These are phyloP conservation scores for Lichtheimia hyalospora DNA, from an alignment of 371 early-diverging fungal genomes.

Conservation along the genomic window DNA sequence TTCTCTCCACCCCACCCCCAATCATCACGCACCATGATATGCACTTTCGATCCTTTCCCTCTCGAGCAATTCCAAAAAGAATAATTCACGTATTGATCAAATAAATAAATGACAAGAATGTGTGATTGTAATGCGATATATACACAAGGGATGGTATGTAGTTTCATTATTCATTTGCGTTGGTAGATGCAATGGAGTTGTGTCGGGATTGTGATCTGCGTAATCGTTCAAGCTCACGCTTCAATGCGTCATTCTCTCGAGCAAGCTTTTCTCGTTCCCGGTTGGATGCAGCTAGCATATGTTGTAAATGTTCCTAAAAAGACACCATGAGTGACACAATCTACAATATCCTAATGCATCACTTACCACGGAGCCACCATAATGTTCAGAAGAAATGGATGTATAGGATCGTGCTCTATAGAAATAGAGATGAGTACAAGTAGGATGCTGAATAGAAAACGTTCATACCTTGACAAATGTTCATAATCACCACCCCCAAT, in stretches of 20 bases:
- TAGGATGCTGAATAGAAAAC: neutral
- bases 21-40: too few species aligned
- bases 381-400: slow-evolving; percentile 3
- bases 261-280: slow-evolving; percentile 53
- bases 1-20: too few species aligned
- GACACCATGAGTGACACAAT: neutral
- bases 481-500: neutral
- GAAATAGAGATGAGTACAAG: neutral
- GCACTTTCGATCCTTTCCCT: too few species aligned
- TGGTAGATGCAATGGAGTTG: neutral
- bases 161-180: neutral
- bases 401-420: neutral
- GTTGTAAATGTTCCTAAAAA: slow-evolving; percentile 33
- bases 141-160: neutral
- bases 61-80: too few species aligned
- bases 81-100: too few species aligned
- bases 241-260: slow-evolving; percentile 52
- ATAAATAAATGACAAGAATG: too few species aligned
- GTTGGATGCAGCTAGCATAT: slow-evolving; percentile 35
- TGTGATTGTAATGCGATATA: neutral
- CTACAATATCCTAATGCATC: neutral
- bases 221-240: slow-evolving; percentile 42
- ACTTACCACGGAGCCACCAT: neutral
- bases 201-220: slow-evolving; percentile 1
- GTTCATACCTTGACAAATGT: neutral